phyloP scores from a whole-genome alignment of 805 yeast species.

The Candida michaelii region DNA sequence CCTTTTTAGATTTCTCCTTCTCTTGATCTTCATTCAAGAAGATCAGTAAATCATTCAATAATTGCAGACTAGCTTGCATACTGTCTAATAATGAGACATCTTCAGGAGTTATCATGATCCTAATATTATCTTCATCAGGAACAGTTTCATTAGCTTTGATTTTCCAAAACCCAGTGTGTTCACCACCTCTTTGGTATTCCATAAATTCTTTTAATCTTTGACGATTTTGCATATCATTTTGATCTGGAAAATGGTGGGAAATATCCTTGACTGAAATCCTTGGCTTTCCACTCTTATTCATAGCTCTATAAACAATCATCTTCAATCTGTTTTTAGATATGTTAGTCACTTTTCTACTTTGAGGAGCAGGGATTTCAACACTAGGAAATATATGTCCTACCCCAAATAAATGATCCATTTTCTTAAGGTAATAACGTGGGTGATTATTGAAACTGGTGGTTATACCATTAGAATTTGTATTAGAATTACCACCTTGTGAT shows the following conservation, averaged over 20 bases:
- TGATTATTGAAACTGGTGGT: conserved; percentile 47
- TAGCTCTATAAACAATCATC: conserved; percentile 88
- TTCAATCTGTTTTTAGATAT: conserved; percentile 87
- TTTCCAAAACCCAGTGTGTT: conserved; percentile 93
- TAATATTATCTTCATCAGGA: conserved; percentile 72
- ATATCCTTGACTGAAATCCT: conserved; percentile 85
- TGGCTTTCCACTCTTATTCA: conserved; percentile 71
- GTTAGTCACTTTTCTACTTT: conserved; percentile 91
- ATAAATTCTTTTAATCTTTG: conserved; percentile 94
- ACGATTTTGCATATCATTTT: conserved; percentile 94
- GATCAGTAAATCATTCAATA: conserved; percentile 74
- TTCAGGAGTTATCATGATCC: conserved; percentile 88
- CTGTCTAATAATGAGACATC: conserved; percentile 84
- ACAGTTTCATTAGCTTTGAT: conserved; percentile 59
- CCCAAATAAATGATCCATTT: conserved; percentile 69
- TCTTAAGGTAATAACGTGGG: conserved; percentile 66
- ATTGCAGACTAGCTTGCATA: conserved; percentile 92
- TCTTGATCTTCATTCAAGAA: conserved; percentile 31
- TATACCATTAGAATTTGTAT: conserved; percentile 35
- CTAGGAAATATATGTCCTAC: conserved; percentile 95
- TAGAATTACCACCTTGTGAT: conserved; percentile 62
- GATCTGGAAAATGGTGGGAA: conserved; percentile 91
- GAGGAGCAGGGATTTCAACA: conserved; percentile 95
- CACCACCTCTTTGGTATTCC: conserved; percentile 92
- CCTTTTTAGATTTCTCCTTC: conserved; percentile 22